phyloP scores from a whole-genome alignment of 352 stramenopile species.

The Globisporangium camurandrum region DNA sequence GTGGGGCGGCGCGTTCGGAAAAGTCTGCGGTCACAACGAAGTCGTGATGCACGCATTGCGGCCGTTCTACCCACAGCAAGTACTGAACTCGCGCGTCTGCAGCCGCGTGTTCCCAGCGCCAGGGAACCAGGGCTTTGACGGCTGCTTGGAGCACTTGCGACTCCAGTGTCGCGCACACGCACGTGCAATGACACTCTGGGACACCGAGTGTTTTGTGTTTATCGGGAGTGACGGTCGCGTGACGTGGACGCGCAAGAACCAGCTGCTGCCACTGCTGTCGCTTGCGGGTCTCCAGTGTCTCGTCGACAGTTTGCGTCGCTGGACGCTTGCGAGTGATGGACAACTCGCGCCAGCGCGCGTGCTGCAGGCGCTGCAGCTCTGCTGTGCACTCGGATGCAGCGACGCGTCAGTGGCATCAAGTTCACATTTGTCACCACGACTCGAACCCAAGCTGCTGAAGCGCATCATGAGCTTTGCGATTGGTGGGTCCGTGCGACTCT shows the following conservation, averaged over 20 bases:
- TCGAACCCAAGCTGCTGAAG: slow-evolving; percentile 35
- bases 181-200: slow-evolving; percentile 76
- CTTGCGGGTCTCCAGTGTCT: slow-evolving; percentile 56
- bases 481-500: slow-evolving; percentile 53
- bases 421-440: no score
- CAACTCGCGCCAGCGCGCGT: slow-evolving; percentile 24
- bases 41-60: slow-evolving; percentile 81
- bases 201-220: slow-evolving; percentile 72
- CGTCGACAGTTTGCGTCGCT: slow-evolving; percentile 32
- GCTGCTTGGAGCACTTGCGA: slow-evolving; percentile 82
- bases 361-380: slow-evolving; percentile 43
- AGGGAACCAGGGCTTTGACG: slow-evolving; percentile 85
- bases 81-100: slow-evolving; percentile 86
- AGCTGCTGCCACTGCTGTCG: slow-evolving; percentile 54
- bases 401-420: slow-evolving; percentile 6
- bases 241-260: slow-evolving; percentile 52
- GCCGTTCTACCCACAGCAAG: slow-evolving; percentile 81
- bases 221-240: slow-evolving; percentile 39
- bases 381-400: slow-evolving; percentile 35
- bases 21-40: slow-evolving; percentile 87
- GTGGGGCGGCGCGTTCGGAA: slow-evolving; percentile 82
- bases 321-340: slow-evolving; percentile 36
- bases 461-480: slow-evolving; percentile 51
- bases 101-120: slow-evolving; percentile 67
- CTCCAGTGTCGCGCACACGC: slow-evolving; percentile 37